Evolutionary conservation across 83 land plant species (phyloP).

Genomic region (Picea abies): DNA sequence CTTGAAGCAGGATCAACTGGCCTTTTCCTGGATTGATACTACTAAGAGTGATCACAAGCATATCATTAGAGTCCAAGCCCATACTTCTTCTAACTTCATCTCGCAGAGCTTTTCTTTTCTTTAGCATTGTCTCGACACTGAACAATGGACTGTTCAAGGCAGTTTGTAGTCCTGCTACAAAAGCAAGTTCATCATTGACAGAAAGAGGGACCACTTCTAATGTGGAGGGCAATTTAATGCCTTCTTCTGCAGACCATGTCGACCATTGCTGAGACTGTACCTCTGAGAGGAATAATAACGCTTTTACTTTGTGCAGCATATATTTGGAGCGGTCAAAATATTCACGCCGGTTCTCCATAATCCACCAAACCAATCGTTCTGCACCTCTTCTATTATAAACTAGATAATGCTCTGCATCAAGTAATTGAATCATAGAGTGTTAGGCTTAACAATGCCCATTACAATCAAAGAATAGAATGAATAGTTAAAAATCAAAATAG

Average conservation of each 20-base stretch:
- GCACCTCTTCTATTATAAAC: constrained; percentile 54
- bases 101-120: constrained; percentile 57
- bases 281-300: constrained; percentile 83
- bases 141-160: constrained; percentile 55
- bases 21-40: constrained; percentile 98
- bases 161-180: constrained; percentile 73
- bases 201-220: constrained; percentile 76
- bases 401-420: constrained; percentile 77
- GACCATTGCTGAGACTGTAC: constrained; percentile 84
- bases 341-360: constrained; percentile 92
- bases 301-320: constrained; percentile 69
- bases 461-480: constrained; percentile 9
- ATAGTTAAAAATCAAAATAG: not conserved
- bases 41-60: constrained; percentile 83
- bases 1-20: constrained; percentile 79
- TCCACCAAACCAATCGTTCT: constrained; percentile 88
- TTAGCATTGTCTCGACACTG: constrained; percentile 46
- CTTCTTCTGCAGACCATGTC: constrained; percentile 80
- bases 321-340: constrained; percentile 90
- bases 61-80: constrained; percentile 79
- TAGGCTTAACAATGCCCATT: constrained; percentile 1
- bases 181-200: constrained; percentile 88
- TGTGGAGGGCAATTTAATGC: constrained; percentile 49
- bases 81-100: constrained; percentile 70
- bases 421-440: constrained; percentile 15